Conservation (phyloP, 306 rosid genomes). For the Echinosophora koreensis region DNA sequence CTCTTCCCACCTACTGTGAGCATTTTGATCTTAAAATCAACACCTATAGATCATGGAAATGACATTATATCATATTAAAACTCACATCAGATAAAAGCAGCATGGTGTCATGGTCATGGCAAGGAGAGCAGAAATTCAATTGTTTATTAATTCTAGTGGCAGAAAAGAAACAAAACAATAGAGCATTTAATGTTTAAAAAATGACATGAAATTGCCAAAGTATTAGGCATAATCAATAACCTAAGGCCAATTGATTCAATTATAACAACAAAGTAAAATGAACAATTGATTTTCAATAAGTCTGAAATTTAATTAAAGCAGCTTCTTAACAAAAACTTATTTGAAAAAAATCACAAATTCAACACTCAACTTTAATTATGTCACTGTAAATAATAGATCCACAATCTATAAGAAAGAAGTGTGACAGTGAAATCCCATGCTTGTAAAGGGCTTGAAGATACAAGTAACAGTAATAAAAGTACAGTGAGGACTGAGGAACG, state of each 20-base stretch:
- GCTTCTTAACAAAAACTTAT: conserved; percentile 14
- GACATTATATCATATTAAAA: conserved; percentile 26
- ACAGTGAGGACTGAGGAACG: conserved; percentile 20
- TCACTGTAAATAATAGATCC: conserved; percentile 54
- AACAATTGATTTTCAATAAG: background rate
- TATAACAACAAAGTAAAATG: conserved; percentile 12
- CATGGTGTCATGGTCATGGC: too few relatives aligned
- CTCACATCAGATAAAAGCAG: conserved; percentile 31
- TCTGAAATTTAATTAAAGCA: conserved; percentile 4
- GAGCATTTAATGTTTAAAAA: conserved; percentile 27
- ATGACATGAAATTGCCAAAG: background rate
- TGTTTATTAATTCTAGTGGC: conserved; percentile 5
- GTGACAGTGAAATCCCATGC: conserved; percentile 12
- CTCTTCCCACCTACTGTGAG: conserved; percentile 85
- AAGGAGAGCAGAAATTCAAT: background rate
- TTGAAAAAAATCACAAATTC: conserved; percentile 2
- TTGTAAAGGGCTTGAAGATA: conserved; percentile 1
- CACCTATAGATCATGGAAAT: conserved; percentile 62
- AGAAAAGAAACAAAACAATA: background rate
- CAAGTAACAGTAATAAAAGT: conserved; percentile 10
- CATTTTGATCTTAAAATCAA: conserved; percentile 95
- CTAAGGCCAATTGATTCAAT: background rate
- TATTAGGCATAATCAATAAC: background rate
- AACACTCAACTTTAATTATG: too few relatives aligned
- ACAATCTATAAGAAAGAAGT: background rate